phyloP scores from a whole-genome alignment of 2,329 filamentous ascomycete genomes.

The Neonectria faginata region DNA sequence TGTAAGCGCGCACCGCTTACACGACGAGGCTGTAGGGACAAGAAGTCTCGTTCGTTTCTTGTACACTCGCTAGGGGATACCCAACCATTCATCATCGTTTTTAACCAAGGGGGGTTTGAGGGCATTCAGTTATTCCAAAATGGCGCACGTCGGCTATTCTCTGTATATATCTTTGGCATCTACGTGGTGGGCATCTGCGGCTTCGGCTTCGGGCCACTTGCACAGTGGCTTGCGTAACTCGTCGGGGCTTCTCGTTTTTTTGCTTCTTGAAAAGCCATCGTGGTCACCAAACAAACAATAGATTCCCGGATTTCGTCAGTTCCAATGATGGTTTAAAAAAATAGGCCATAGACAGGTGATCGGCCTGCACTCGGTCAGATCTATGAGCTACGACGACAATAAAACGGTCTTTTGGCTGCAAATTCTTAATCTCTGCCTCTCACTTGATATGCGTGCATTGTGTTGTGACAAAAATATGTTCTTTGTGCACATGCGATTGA shows the following conservation, averaged over 20 bases:
- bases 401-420: slow-evolving; percentile 32
- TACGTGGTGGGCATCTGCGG: slow-evolving; percentile 30
- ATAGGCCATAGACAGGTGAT: neutral
- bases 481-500: slow-evolving; percentile 1
- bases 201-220: slow-evolving; percentile 10
- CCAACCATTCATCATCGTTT: slow-evolving; percentile 44
- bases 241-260: slow-evolving; percentile 30
- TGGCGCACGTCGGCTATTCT: slow-evolving; percentile 43
- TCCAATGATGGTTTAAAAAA: slow-evolving; percentile 32
- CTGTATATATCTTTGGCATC: slow-evolving; percentile 49
- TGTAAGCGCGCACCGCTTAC: slow-evolving; percentile 38
- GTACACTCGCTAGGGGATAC: slow-evolving; percentile 54
- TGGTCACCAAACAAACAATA: slow-evolving; percentile 26
- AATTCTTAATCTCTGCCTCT: neutral
- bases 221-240: slow-evolving; percentile 27
- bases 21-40: slow-evolving; percentile 2
- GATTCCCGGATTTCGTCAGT: slow-evolving; percentile 30
- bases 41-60: slow-evolving; percentile 49
- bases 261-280: slow-evolving; percentile 24
- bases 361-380: slow-evolving; percentile 33
- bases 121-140: slow-evolving; percentile 38
- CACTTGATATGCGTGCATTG: neutral
- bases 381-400: slow-evolving; percentile 45
- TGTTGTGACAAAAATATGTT: neutral
- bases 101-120: slow-evolving; percentile 37